These are phyloP conservation scores for Gymnopus androsaceus DNA, from an alignment of 1,284 basidiomycete species.

Conservation along the genomic window DNA sequence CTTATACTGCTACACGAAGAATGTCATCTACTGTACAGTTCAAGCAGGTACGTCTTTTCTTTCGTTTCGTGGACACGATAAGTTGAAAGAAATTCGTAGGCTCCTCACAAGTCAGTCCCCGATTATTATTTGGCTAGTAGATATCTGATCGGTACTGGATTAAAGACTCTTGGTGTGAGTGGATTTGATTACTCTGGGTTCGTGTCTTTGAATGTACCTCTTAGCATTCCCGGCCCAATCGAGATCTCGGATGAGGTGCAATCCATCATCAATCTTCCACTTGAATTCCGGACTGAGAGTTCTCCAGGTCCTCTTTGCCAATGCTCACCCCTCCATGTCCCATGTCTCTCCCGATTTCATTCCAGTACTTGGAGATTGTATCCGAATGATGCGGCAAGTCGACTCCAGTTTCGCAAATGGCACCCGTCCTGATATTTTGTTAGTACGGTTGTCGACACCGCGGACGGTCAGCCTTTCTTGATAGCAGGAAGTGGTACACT, in stretches of 20 bases:
- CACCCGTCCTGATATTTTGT: constrained; percentile 7
- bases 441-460: constrained; percentile 78
- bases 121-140: background rate
- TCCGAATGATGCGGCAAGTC: constrained; percentile 78
- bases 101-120: constrained; percentile 14
- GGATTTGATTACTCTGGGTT: background rate
- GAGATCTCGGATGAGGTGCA: constrained; percentile 79
- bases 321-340: constrained; percentile 85
- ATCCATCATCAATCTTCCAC: background rate
- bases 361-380: constrained; percentile 86
- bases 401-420: background rate
- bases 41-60: constrained; percentile 9
- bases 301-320: constrained; percentile 60
- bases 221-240: constrained; percentile 81
- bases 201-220: background rate
- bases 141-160: background rate
- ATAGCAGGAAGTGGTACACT: constrained; percentile 94
- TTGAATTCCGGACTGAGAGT: constrained; percentile 2
- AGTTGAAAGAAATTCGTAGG: background rate
- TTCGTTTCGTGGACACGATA: background rate
- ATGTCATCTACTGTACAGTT: constrained; percentile 11
- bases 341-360: constrained; percentile 94
- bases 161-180: constrained; percentile 8
- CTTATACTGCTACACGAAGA: background rate
- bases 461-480: constrained; percentile 82